A percentile compares a stretch with the other conserved stretches of the same genome.
Evolutionary conservation across 1,284 basidiomycete species (phyloP).

Genomic region (Trichosporon sp.): DNA sequence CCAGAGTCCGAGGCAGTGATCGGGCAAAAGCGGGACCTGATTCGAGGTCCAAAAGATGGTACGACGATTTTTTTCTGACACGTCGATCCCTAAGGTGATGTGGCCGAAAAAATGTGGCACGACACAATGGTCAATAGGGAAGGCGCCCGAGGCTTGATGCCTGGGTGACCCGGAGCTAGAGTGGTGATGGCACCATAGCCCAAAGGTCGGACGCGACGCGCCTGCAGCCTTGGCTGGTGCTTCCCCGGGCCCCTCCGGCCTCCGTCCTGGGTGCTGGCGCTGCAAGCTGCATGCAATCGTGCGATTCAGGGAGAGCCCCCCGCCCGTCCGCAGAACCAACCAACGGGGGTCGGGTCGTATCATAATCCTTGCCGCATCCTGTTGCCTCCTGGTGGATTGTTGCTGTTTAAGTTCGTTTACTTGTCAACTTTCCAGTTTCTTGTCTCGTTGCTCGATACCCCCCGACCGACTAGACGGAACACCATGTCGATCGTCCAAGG

Average conservation of each 20-base stretch:
- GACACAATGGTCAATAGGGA: neutral
- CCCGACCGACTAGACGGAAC: neutral
- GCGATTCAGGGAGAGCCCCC: neutral
- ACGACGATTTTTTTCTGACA: constrained; percentile 18
- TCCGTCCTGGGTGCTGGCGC: too few species aligned
- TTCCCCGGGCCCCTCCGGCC: neutral
- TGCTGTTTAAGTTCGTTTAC: too few species aligned
- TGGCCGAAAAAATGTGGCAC: constrained; percentile 17
- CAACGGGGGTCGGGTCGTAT: neutral
- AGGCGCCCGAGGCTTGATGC: neutral
- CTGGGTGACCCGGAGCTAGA: neutral
- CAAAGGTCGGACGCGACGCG: neutral
- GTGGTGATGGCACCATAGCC: neutral
- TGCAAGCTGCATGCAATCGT: neutral
- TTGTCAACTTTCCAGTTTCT: neutral
- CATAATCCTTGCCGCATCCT: neutral
- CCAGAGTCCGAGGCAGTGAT: neutral
- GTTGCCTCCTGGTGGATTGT: neutral
- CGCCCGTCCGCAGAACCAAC: neutral
- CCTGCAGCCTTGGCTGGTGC: neutral
- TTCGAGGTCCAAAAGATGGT: constrained; percentile 7
- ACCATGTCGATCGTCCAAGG: constrained; percentile 55
- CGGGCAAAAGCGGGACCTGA: constrained; percentile 12
- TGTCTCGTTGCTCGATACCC: neutral
- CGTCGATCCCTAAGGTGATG: neutral